Percentiles rank a stretch among this genome's conserved stretches.
phyloP scores from a whole-genome alignment of 2,329 filamentous ascomycete species.

The Xenoacremonium recifei region DNA sequence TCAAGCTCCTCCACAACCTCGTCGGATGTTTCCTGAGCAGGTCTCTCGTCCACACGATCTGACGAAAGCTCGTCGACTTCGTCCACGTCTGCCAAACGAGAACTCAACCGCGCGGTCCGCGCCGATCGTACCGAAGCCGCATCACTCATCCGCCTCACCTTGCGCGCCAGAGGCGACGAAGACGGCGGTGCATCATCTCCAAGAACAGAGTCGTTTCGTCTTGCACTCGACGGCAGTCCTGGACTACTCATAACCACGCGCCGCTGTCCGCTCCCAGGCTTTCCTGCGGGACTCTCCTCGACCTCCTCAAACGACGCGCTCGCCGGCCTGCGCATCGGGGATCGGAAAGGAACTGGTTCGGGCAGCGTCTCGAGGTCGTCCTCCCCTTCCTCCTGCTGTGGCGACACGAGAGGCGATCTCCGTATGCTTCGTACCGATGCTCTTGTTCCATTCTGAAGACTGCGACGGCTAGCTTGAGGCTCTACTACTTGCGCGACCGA shows the following conservation, averaged over 20 bases:
- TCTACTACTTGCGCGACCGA: conserved; percentile 18
- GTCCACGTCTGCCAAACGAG: conserved; percentile 15
- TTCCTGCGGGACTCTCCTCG: conserved; percentile 49
- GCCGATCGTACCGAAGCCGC: conserved; percentile 30
- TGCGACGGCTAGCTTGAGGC: too few relatives aligned
- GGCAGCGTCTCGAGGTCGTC: conserved; percentile 23
- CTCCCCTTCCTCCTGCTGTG: conserved; percentile 12
- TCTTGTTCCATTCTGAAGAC: conserved; percentile 5
- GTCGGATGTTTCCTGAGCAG: conserved; percentile 9
- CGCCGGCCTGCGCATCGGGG: conserved; percentile 13
- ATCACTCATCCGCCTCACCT: conserved; percentile 35
- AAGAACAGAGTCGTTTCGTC: conserved; percentile 39
- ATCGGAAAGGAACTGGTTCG: conserved; percentile 9
- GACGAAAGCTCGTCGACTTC: conserved; percentile 35
- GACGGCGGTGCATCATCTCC: conserved; percentile 28
- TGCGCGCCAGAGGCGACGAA: conserved; percentile 44
- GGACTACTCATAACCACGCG: conserved; percentile 37
- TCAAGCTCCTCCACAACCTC: conserved; percentile 7
- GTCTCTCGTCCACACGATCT: conserved; percentile 12
- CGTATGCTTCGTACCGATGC: background rate
- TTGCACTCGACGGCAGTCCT: conserved; percentile 38
- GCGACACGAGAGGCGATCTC: conserved; percentile 4
- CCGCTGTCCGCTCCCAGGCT: conserved; percentile 55
- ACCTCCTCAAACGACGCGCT: conserved; percentile 20
- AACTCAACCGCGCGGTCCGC: conserved; percentile 17